Evolutionary conservation across 78 protist species (phyloP), one percentile per base, ranked within the genome.

Genomic region (Chrysochromulina tobinii): DNA sequence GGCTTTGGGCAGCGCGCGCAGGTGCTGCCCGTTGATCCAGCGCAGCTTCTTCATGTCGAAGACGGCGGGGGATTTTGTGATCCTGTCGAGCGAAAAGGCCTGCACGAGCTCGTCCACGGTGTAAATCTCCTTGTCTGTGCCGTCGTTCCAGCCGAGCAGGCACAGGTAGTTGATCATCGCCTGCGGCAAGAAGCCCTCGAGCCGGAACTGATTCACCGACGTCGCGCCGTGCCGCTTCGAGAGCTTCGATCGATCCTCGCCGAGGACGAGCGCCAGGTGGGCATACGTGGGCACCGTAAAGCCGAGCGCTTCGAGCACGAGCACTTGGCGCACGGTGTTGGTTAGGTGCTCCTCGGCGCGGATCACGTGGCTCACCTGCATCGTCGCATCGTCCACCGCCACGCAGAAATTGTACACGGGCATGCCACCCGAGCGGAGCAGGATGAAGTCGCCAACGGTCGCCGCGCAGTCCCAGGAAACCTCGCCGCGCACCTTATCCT

Each of bases 271-370:
- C n/a, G 92, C 75, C 68, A 83, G 84, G 88, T 89, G 92, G 23
- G 92, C 92, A 88, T 66, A 89, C 64, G 27, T 54, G 4, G 92
- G 92, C 14, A 77, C 9, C 17, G 38, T 3, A 88, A 58, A 89
- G 38, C 88, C 92, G 27, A 89, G 87, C 23, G 88, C 92, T 51
- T 89, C 92, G 53, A 89, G 87, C 23, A 89, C 68, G 9, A 89
- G 87, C 23, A 50, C 86, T 86, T 89, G 91, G 38, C 92, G 92
- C 64, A 89, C 61, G 50, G 92, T 89, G 87, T 89, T 89, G 48
- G 92, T 89, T 54, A 89, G 92, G 81, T 89, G 92, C 77, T 89
- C 92, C 87, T 89, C 92, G 6, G 92, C 92, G 23, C 92, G 92
- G 21, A 54, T 68, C 23, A 89, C 92, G 51, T 87, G 75, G 53